Base-by-base conservation (phyloP, 1,284 basidiomycete species). In the Stereum hirsutum region DNA sequence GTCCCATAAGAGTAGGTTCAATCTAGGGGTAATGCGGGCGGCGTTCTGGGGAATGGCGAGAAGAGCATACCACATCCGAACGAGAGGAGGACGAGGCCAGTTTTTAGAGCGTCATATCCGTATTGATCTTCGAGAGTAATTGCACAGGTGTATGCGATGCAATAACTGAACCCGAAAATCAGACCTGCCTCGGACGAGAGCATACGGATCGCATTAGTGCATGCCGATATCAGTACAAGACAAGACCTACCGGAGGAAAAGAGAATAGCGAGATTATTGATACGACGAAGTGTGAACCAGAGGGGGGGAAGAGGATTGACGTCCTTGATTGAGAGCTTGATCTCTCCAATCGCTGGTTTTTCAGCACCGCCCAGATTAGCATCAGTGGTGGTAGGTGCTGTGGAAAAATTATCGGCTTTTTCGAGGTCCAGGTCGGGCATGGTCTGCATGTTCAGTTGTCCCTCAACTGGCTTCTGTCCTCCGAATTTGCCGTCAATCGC, bases 151-250 rank as follows among this genome's bases (percentile, higher is more conserved):
- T 89, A 92, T 1, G 68, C 59, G 33, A 85, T 70, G 33, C 76
- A 72, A 57, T 84, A 91, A 39, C 70, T 75, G 46, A 81, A 81
- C 0, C 79, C 78, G 54, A 86, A 91, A n/a, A 85, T 59, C n/a
- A 83, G 54, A 39, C 78, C 85, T 85, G 28, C 2, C 15, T 21
- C 10, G 26, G 20, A n/a, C n/a, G n/a, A n/a, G n/a, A n/a, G n/a
- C n/a, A n/a, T n/a, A n/a, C n/a, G n/a, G n/a, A 23, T 30, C 6
- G 11, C 15, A 21, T 28, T 7, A 37, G n/a, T 25, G 25, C 20
- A 5, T 20, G 20, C n/a, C n/a, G n/a, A n/a, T n/a, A n/a, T n/a
- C n/a, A n/a, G n/a, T n/a, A n/a, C n/a, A n/a, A 23, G 11, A 28
- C 3, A 4, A 24, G 27, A 1, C 56, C 73, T 44, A 14, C 89